phyloP scores from a whole-genome alignment of 345 rosid species.

The Acer campestre region DNA sequence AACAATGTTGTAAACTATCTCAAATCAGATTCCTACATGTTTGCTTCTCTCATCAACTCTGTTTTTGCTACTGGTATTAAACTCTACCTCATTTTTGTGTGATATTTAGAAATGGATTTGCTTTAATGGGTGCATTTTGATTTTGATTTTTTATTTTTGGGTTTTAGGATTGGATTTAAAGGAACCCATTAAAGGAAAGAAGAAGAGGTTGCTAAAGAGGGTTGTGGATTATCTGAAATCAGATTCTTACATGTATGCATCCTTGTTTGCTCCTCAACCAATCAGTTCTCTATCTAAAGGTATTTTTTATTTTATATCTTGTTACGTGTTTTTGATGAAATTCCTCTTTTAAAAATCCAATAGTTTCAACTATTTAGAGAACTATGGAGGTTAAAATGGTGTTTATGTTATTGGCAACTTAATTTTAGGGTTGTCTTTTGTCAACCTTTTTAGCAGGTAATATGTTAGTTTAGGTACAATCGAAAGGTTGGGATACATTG shows the following conservation, averaged over 20 bases:
- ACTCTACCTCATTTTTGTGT: neutral
- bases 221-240: constrained; percentile 48
- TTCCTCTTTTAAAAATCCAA: too few species aligned
- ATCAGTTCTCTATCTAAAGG: constrained; percentile 14
- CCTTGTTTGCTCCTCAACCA: constrained; percentile 29
- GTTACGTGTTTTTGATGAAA: too few species aligned
- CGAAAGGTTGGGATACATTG: neutral
- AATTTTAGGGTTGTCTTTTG: neutral
- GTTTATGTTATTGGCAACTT: neutral
- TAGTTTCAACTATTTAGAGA: neutral
- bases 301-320: neutral
- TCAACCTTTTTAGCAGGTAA: neutral
- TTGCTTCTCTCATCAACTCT: constrained; percentile 37
- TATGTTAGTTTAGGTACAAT: neutral
- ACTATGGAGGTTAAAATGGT: neutral
- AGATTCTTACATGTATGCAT: constrained; percentile 47
- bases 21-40: constrained; percentile 48
- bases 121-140: neutral
- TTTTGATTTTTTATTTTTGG: constrained; percentile 2
- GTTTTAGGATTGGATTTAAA: constrained; percentile 18
- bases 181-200: constrained; percentile 30
- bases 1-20: constrained; percentile 39
- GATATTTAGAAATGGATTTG: neutral
- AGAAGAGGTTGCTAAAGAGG: constrained; percentile 30
- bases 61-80: constrained; percentile 19